Conservation (phyloP, 148 eudicot genomes). For the Euryodendron excelsum region DNA sequence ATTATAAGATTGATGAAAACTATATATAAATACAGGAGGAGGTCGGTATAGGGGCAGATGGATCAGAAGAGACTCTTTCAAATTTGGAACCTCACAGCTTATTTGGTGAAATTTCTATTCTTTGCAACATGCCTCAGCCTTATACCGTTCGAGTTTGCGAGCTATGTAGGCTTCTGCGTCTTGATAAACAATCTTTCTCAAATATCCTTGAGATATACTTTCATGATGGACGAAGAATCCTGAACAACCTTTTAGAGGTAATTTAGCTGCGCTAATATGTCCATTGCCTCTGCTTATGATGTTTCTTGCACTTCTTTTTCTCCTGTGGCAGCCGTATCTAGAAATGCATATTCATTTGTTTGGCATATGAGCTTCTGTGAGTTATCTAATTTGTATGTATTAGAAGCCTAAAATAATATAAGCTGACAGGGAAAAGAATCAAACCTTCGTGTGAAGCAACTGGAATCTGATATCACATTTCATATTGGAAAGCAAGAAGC, state of each 20-base stretch:
- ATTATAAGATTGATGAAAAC: background rate
- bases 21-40: slow-evolving; percentile 61
- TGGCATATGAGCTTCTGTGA: background rate
- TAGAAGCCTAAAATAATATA: slow-evolving; percentile 6
- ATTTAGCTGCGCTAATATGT: background rate
- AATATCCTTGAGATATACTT: slow-evolving; percentile 82
- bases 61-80: slow-evolving; percentile 53
- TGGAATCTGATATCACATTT: slow-evolving; percentile 73
- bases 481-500: slow-evolving; percentile 89
- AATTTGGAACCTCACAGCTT: slow-evolving; percentile 49
- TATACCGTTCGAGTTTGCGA: slow-evolving; percentile 73
- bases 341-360: background rate
- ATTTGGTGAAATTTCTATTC: slow-evolving; percentile 80
- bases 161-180: slow-evolving; percentile 79
- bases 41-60: slow-evolving; percentile 56
- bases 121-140: slow-evolving; percentile 92
- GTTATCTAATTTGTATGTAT: background rate
- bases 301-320: background rate
- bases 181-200: slow-evolving; percentile 83
- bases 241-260: slow-evolving; percentile 85
- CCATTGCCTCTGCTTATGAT: background rate
- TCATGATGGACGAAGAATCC: slow-evolving; percentile 70
- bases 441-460: slow-evolving; percentile 56
- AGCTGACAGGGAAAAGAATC: slow-evolving; percentile 65
- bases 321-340: background rate